Evolutionary conservation across 2,329 filamentous ascomycete species (phyloP), one percentile per base, ranked within the genome.

Genomic region (Dothideomycetes sp.): DNA sequence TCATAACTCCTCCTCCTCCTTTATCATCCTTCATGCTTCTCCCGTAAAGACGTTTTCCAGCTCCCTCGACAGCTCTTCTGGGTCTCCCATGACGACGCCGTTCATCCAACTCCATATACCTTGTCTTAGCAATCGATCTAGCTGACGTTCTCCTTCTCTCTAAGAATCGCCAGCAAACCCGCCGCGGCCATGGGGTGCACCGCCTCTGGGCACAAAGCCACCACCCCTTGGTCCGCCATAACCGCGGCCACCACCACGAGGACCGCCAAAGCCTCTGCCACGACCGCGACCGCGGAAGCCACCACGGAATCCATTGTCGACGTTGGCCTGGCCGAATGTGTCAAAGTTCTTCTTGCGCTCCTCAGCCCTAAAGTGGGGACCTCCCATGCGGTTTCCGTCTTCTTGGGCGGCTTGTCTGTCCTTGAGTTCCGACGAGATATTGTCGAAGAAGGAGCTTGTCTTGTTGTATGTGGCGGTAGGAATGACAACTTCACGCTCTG

Each of bases 341-440:
- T 98, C 91, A 57, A 98, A 84, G 59, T 96, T 96, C 67, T 86
- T 87, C 61, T 82, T 86, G 59, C 94, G 84, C 60, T 96, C 91
- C 61, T 96, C 87, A 27, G 80, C 82, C 40, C 91, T 80, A 78
- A 91, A 93, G 60, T 94, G 86, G 33, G 84, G 78, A 22, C 86
- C 87, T 43, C 82, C 81, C 35, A 49, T 39, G 33, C 46, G 34
- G 58, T 78, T 77, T 47, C 77, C 73, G 4, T 73, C 73, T 29
- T 69, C 70, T 35, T 56, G 48, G 27, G 79, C 80, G 47, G 89
- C 84, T 37, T 84, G 79, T 30, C 91, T 78, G 50, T 98, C 91
- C 61, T 84, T 93, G 47, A 84, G 75, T 59, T 98, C 91, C 50
- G 85, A 94, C 1, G 86, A 94, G 49, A 98, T 95, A 62, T 98